These are phyloP conservation scores for Atalantia buxifolia DNA, from an alignment of 345 rosid species.

Conservation along the genomic window DNA sequence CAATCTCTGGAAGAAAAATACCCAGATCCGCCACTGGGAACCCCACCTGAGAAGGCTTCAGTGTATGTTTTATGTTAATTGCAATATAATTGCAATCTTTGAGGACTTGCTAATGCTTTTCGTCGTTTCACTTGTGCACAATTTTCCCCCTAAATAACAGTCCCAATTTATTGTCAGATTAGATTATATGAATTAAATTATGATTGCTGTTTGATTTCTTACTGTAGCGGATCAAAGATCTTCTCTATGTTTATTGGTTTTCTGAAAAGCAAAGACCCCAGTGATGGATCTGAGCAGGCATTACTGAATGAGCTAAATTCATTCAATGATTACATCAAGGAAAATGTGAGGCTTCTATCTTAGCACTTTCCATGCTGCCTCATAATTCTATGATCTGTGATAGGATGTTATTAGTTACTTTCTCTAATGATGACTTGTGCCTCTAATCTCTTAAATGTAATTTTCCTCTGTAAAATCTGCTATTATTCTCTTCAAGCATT, in stretches of 20 bases:
- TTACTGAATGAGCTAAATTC: conserved; percentile 65
- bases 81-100: not conserved
- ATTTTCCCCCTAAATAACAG: not conserved
- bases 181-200: not conserved
- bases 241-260: conserved; percentile 89
- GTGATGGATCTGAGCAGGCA: conserved; percentile 78
- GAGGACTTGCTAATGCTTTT: not conserved
- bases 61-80: conserved; percentile 43
- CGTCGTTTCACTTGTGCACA: not conserved
- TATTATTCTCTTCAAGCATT: not conserved
- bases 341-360: conserved; percentile 46
- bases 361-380: conserved; percentile 2
- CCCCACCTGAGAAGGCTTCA: conserved; percentile 83
- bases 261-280: conserved; percentile 83
- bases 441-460: not conserved
- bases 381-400: not conserved
- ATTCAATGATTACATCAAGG: conserved; percentile 60
- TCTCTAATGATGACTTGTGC: not conserved
- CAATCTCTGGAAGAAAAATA: conserved; percentile 78
- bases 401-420: not conserved
- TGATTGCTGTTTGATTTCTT: conserved; percentile 9
- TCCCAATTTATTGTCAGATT: not conserved
- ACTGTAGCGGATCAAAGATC: conserved; percentile 75
- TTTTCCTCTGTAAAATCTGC: not conserved
- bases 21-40: conserved; percentile 74